phyloP scores from a whole-genome alignment of 768 basidiomycete species.

The Phanerochaete carnosa region DNA sequence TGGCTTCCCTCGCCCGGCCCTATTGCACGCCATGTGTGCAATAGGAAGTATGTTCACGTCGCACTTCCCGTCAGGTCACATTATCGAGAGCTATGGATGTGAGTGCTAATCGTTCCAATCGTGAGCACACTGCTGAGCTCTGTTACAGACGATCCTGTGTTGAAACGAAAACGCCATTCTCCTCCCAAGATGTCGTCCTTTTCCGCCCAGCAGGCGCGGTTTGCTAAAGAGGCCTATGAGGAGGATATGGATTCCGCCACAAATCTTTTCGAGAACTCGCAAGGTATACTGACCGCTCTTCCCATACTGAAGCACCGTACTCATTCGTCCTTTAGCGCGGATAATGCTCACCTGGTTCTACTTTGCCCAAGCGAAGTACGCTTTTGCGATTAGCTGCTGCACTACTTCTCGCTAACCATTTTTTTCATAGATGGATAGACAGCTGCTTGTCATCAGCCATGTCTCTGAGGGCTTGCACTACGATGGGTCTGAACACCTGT shows the following conservation, averaged over 20 bases:
- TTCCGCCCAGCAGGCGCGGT: conserved; percentile 59
- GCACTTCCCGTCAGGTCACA: not conserved
- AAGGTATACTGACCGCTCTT: conserved; percentile 40
- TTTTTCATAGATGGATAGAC: conserved; percentile 65
- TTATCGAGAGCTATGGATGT: conserved; percentile 6
- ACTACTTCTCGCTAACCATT: not conserved
- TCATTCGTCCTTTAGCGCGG: conserved; percentile 39
- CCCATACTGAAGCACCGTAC: not conserved
- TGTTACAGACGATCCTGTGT: conserved; percentile 1
- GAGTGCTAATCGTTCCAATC: not conserved
- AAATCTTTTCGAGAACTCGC: conserved; percentile 56
- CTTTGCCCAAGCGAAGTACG: conserved; percentile 66
- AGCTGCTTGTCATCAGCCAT: conserved; percentile 61
- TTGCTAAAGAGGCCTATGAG: conserved; percentile 50
- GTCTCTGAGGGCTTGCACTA: conserved; percentile 56
- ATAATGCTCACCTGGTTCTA: conserved; percentile 71
- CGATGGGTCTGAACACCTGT: conserved; percentile 64
- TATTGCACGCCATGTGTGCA: conserved; percentile 86
- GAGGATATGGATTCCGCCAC: conserved; percentile 47
- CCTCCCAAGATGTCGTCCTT: conserved; percentile 43
- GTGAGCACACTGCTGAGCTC: not conserved
- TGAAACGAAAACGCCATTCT: conserved; percentile 36
- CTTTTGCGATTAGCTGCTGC: not conserved
- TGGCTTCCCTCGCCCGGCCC: conserved; percentile 65
- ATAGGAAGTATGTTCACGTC: conserved; percentile 60